Conservation (phyloP, 73 alveolate species). For the Blepharisma japonicum region DNA sequence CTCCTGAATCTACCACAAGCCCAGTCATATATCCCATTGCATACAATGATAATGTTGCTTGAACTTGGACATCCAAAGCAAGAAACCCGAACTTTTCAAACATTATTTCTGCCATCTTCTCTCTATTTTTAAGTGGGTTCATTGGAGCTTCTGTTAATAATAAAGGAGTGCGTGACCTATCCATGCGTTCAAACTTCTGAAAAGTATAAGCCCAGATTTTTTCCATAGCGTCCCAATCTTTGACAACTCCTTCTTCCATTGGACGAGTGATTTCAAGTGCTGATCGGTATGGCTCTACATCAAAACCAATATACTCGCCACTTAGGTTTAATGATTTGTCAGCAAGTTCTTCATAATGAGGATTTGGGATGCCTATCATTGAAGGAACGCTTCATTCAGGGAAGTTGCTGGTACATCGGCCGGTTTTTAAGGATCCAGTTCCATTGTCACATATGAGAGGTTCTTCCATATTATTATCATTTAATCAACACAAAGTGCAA, state of each 20-base stretch:
- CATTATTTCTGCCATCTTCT: conserved; percentile 89
- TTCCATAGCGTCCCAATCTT: conserved; percentile 93
- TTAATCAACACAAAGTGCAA: too few relatives aligned
- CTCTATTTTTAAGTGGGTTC: conserved; percentile 43
- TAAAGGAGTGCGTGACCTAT: neutral
- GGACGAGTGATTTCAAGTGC: conserved; percentile 88
- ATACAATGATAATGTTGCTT: conserved; percentile 87
- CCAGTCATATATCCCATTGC: conserved; percentile 88
- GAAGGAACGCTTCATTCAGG: conserved; percentile 86
- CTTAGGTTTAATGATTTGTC: conserved; percentile 43
- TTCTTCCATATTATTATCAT: neutral
- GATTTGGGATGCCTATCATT: conserved; percentile 89
- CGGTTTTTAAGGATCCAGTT: conserved; percentile 88
- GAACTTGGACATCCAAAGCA: conserved; percentile 75
- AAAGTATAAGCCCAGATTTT: conserved; percentile 90
- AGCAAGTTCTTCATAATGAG: conserved; percentile 68
- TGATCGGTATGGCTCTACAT: conserved; percentile 81
- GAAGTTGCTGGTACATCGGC: conserved; percentile 79
- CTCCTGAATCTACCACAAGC: conserved; percentile 94
- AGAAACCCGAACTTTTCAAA: conserved; percentile 87
- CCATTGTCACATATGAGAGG: conserved; percentile 68
- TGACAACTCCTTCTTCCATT: conserved; percentile 89
- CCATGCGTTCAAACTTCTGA: neutral
- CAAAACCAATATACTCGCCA: conserved; percentile 84
- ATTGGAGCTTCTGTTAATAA: conserved; percentile 24